These are phyloP conservation scores for Coniella vitis DNA, from an alignment of 2,329 filamentous ascomycete genomes.

Conservation along the genomic window DNA sequence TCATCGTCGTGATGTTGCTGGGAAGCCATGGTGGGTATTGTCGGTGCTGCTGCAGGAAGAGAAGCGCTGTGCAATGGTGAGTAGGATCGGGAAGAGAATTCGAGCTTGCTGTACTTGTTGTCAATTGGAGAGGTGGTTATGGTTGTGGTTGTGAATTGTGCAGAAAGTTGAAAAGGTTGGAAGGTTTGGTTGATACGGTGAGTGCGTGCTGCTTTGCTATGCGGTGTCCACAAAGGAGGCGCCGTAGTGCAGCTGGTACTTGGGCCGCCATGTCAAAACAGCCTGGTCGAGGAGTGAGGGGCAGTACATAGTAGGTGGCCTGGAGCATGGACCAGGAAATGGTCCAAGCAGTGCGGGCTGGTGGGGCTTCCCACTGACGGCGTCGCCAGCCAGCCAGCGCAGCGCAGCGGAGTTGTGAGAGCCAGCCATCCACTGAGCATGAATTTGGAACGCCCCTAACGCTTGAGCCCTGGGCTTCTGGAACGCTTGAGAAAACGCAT, in stretches of 20 bases:
- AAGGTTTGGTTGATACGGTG: conserved; percentile 11
- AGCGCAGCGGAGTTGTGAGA: background rate
- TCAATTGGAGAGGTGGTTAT: too few species aligned
- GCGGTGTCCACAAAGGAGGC: conserved; percentile 7
- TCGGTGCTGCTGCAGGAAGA: background rate
- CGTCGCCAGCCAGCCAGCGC: background rate
- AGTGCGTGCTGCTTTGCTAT: conserved; percentile 2
- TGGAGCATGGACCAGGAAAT: conserved; percentile 1
- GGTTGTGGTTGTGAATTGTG: background rate
- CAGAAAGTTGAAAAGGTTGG: too few species aligned
- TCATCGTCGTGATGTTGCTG: conserved; percentile 62
- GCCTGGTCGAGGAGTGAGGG: conserved; percentile 5
- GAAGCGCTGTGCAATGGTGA: too few species aligned
- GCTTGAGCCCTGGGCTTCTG: too few species aligned
- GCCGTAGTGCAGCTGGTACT: background rate
- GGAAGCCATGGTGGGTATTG: conserved; percentile 52
- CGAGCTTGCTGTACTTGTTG: too few species aligned
- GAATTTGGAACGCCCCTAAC: too few species aligned
- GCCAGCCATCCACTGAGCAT: too few species aligned
- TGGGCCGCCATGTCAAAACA: conserved; percentile 10
- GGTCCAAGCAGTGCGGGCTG: background rate
- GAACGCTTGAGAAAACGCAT: too few species aligned
- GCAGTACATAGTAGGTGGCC: conserved; percentile 1
- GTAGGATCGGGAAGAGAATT: too few species aligned
- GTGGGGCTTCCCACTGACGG: conserved; percentile 1